Evolutionary conservation across 164 flowering plant species (phyloP).

Genomic region (Chimonanthus praecox): DNA sequence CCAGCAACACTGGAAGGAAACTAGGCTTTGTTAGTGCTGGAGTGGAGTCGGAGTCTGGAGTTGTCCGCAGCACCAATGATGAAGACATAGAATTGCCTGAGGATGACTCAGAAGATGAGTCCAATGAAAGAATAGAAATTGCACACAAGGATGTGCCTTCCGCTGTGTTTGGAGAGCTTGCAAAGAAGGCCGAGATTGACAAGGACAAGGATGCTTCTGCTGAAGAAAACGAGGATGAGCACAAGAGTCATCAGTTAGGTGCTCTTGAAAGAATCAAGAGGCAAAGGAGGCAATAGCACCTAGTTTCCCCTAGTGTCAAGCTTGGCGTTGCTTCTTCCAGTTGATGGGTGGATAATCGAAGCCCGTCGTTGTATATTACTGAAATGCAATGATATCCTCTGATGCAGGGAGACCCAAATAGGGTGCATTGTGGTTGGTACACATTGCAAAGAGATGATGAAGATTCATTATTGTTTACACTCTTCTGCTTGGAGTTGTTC

Average conservation of each 20-base stretch:
- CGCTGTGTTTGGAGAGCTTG: conserved; percentile 83
- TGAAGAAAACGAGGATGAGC: conserved; percentile 25
- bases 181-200: conserved; percentile 36
- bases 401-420: too few species aligned
- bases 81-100: conserved; percentile 89
- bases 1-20: conserved; percentile 35
- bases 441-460: too few species aligned
- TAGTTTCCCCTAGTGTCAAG: neutral
- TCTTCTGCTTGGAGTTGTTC: too few species aligned
- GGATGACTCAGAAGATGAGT: conserved; percentile 62
- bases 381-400: too few species aligned
- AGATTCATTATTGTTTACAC: too few species aligned
- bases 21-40: conserved; percentile 97
- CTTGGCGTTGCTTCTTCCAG: too few species aligned
- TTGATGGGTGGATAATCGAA: too few species aligned
- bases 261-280: conserved; percentile 82
- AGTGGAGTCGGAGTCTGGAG: conserved; percentile 39
- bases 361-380: too few species aligned
- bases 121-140: conserved; percentile 52
- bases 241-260: conserved; percentile 35
- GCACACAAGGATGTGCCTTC: conserved; percentile 74
- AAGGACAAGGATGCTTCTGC: conserved; percentile 16
- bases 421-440: too few species aligned
- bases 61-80: conserved; percentile 32
- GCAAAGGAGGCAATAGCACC: conserved; percentile 20